phyloP scores from a whole-genome alignment of 2,329 filamentous ascomycete species.

The Knoxdaviesia proteae region DNA sequence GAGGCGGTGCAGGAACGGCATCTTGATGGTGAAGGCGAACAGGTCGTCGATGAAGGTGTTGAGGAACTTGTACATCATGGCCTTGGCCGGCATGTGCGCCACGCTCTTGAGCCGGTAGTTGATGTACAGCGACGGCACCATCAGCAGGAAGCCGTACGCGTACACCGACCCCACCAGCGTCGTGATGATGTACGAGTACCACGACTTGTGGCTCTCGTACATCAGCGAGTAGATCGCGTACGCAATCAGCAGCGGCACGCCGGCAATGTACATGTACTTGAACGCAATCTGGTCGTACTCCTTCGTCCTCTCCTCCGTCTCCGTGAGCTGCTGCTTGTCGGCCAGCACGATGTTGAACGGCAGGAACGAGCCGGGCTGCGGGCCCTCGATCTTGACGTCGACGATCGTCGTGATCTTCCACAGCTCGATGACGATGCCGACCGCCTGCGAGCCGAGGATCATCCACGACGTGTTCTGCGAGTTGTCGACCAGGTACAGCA shows the following conservation, averaged over 20 bases:
- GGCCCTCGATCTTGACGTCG: constrained; percentile 59
- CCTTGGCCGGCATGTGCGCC: constrained; percentile 89
- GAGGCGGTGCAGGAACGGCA: constrained; percentile 82
- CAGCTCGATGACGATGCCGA: constrained; percentile 47
- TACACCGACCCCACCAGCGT: constrained; percentile 93
- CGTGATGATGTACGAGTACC: constrained; percentile 91
- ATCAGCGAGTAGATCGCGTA: constrained; percentile 82
- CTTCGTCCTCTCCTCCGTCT: constrained; percentile 93
- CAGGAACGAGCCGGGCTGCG: constrained; percentile 45
- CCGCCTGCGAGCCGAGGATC: constrained; percentile 83
- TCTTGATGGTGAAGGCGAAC: constrained; percentile 98
- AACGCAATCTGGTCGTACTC: constrained; percentile 97
- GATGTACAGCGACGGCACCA: constrained; percentile 94
- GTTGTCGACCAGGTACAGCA: constrained; percentile 93
- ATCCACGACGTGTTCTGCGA: constrained; percentile 97
- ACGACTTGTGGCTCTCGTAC: constrained; percentile 91
- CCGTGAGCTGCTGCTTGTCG: constrained; percentile 88
- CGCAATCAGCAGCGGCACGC: constrained; percentile 69
- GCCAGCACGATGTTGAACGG: constrained; percentile 74
- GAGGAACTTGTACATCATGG: constrained; percentile 95
- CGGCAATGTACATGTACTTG: constrained; percentile 84
- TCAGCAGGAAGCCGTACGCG: constrained; percentile 97
- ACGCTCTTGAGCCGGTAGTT: constrained; percentile 94
- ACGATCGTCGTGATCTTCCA: constrained; percentile 98
- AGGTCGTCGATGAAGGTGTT: constrained; percentile 98